These are phyloP conservation scores for Hypoxylon sp. DNA, from an alignment of 2,329 filamentous ascomycete genomes.

Conservation along the genomic window DNA sequence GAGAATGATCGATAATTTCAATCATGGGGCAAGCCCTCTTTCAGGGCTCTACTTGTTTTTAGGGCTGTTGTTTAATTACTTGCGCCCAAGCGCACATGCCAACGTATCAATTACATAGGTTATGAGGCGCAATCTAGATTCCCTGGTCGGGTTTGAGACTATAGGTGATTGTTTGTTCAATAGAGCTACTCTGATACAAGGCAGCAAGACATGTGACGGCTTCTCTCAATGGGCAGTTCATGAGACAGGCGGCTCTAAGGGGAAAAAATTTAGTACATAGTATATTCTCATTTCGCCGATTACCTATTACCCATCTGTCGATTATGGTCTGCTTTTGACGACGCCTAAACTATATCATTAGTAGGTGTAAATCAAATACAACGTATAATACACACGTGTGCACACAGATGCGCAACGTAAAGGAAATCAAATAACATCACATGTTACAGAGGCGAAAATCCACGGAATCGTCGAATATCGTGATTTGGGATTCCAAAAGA, in stretches of 20 bases:
- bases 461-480: conserved; percentile 30
- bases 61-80: conserved; percentile 34
- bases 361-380: conserved; percentile 28
- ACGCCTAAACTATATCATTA: conserved; percentile 9
- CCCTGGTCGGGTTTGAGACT: not conserved
- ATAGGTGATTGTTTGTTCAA: conserved; percentile 11
- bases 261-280: not conserved
- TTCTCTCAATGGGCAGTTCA: conserved; percentile 22
- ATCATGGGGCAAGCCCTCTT: conserved; percentile 24
- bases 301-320: conserved; percentile 30
- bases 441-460: conserved; percentile 22
- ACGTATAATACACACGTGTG: conserved; percentile 7
- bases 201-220: conserved; percentile 30
- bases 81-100: conserved; percentile 23
- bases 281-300: conserved; percentile 31
- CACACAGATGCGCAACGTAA: conserved; percentile 8
- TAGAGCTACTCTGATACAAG: conserved; percentile 12
- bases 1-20: conserved; percentile 20
- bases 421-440: conserved; percentile 8
- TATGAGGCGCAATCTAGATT: conserved; percentile 39
- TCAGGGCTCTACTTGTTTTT: conserved; percentile 17
- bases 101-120: conserved; percentile 14
- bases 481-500: conserved; percentile 30
- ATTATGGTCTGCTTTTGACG: conserved; percentile 17
- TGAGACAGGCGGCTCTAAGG: conserved; percentile 5